Conservation (phyloP, 495 filamentous ascomycete genomes). For the Tuber aestivum region DNA sequence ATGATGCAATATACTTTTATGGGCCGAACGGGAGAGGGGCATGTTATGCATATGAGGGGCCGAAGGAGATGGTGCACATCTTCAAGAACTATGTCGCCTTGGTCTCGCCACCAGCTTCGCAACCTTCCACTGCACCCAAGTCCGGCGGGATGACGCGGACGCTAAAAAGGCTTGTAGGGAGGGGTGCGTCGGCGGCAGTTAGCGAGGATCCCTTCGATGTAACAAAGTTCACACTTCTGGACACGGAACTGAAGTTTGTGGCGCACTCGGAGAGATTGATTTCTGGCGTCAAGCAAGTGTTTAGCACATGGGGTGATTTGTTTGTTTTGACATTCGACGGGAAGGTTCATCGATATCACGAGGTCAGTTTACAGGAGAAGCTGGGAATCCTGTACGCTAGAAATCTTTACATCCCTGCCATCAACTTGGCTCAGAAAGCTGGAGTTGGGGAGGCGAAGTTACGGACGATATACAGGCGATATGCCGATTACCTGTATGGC, state of each 20-base stretch:
- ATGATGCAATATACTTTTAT: constrained; percentile 94
- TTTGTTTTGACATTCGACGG: constrained; percentile 84
- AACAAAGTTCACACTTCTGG: constrained; percentile 78
- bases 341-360: constrained; percentile 82
- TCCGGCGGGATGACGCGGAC: constrained; percentile 49
- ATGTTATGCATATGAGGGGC: constrained; percentile 81
- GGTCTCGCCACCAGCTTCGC: constrained; percentile 65
- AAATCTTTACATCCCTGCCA: constrained; percentile 84
- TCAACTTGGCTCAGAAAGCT: constrained; percentile 85
- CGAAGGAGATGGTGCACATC: constrained; percentile 72
- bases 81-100: constrained; percentile 83
- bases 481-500: constrained; percentile 93
- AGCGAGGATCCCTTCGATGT: constrained; percentile 71
- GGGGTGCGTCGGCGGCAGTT: constrained; percentile 59
- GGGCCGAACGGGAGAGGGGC: constrained; percentile 76
- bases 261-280: constrained; percentile 79
- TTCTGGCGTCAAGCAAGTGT: constrained; percentile 69
- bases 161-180: constrained; percentile 50
- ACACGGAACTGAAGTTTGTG: constrained; percentile 84
- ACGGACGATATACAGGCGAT: constrained; percentile 85
- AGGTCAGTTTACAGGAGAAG: constrained; percentile 83
- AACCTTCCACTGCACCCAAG: constrained; percentile 37
- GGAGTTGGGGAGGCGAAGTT: constrained; percentile 73
- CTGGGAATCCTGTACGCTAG: constrained; percentile 90
- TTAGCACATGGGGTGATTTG: constrained; percentile 85